phyloP scores from a whole-genome alignment of 495 filamentous ascomycete species.

The Daldinia vernicosa region DNA sequence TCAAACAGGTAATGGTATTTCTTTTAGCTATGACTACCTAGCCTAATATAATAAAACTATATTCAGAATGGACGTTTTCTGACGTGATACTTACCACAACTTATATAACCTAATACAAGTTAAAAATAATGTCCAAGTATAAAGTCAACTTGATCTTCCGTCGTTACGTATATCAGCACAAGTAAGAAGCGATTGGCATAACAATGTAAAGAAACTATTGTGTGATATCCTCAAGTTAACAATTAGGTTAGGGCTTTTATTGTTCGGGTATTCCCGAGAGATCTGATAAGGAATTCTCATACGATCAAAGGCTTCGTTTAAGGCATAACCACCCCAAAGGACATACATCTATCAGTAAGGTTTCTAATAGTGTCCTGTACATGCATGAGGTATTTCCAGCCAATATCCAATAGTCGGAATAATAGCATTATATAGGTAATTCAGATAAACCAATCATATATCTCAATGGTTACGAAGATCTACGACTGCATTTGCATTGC shows the following conservation, averaged over 20 bases:
- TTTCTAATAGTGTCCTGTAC: not conserved
- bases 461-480: constrained; percentile 26
- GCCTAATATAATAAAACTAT: too few relatives aligned
- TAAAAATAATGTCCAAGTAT: too few relatives aligned
- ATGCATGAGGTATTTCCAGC: constrained; percentile 24
- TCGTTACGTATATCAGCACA: too few relatives aligned
- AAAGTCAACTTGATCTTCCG: too few relatives aligned
- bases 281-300: not conserved
- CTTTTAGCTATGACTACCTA: too few relatives aligned
- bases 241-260: not conserved
- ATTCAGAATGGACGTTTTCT: too few relatives aligned
- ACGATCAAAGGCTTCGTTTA: not conserved
- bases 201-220: not conserved
- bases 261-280: not conserved
- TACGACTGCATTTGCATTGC: constrained; percentile 27
- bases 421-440: constrained; percentile 24
- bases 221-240: not conserved
- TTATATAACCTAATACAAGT: too few relatives aligned
- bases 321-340: not conserved
- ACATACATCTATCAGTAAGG: too few relatives aligned
- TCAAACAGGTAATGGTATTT: too few relatives aligned
- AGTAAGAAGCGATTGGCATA: too few relatives aligned
- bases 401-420: not conserved
- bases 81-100: too few relatives aligned
- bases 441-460: constrained; percentile 39